A percentile compares a stretch with the other conserved stretches of the same genome.
Conservation (phyloP, 2,329 filamentous ascomycete genomes). For the Venturia oleaginea region DNA sequence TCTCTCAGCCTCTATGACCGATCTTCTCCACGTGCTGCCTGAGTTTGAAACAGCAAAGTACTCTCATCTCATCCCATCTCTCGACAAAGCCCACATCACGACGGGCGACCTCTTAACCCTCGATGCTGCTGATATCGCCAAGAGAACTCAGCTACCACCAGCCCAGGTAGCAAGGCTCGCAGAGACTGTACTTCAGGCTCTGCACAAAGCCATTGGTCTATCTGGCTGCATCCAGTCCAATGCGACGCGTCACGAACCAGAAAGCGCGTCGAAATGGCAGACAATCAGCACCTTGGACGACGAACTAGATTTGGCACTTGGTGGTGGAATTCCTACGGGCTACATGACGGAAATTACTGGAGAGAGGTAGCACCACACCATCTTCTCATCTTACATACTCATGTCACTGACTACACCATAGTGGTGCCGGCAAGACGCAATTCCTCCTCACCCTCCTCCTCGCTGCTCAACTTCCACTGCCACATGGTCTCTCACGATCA, state of each 20-base stretch:
- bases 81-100: conserved; percentile 70
- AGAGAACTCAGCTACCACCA: conserved; percentile 72
- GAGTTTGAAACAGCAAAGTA: conserved; percentile 64
- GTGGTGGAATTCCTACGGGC: conserved; percentile 71
- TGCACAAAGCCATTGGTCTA: conserved; percentile 39
- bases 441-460: conserved; percentile 79
- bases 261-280: conserved; percentile 4
- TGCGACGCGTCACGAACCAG: neutral
- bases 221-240: neutral
- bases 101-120: conserved; percentile 79
- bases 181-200: conserved; percentile 54
- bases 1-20: conserved; percentile 53
- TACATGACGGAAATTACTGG: conserved; percentile 84
- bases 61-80: conserved; percentile 63
- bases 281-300: conserved; percentile 75
- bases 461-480: conserved; percentile 69
- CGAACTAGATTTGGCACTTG: conserved; percentile 59
- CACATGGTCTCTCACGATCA: conserved; percentile 60
- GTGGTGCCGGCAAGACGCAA: conserved; percentile 90
- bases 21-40: conserved; percentile 75
- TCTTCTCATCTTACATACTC: conserved; percentile 9
- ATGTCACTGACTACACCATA: conserved; percentile 23
- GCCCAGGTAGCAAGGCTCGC: conserved; percentile 69
- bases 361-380: conserved; percentile 54
- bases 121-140: conserved; percentile 73